Base-by-base conservation (phyloP, 2,329 filamentous ascomycete species). In the Penicillium sp. region DNA sequence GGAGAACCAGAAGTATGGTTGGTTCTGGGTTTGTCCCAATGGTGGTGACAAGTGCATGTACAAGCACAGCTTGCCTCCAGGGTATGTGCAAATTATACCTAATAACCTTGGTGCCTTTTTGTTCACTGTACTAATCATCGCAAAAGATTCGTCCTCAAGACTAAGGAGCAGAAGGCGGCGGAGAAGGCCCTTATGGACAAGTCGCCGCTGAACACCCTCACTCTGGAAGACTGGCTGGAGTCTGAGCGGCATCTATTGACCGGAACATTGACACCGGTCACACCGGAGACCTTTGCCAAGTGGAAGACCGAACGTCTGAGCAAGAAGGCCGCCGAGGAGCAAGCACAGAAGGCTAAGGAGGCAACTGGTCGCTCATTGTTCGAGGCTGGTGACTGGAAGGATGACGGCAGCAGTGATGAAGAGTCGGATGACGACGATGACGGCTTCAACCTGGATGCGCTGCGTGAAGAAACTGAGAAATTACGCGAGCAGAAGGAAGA, bases 21-120 rank as follows among this genome's bases (percentile, higher is more conserved):
- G 95, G 95, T 98, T 99, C 79, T 99, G 95, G 95, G 83, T 87
- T 58, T 99, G 95, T 84, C 95, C 95, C 47, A 98, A 98, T 71
- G 93, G 92, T 64, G 93, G 91, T 62, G 90, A 99, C 73, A 91
- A 96, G 78, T 99, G 95, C 89, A 98, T 95, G 89, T 99, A 99
- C 75, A 93, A 90, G 78, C 95, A 99, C 77, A 92, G 90, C 70
- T 83, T 99, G 69, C 95, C 96, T 67, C 90, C 93, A 71, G 95
- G 95, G 91, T 96, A 86, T 71, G 90, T 85, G 11, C n/a, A 33
- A 49, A 35, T 61, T 27, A 46, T 5, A 13, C 4, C 4, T 21
- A 23, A 42, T 53, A 29, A 0, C 11, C 7, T 26, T 26, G 16
- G 21, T 8, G 13, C 29, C 14, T 21, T 6, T n/a, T 6, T 23